A percentile compares a stretch with the other conserved stretches of the same genome.
These are phyloP conservation scores for Wickerhamiella parazyma DNA, from an alignment of 805 yeast species.

Conservation along the genomic window DNA sequence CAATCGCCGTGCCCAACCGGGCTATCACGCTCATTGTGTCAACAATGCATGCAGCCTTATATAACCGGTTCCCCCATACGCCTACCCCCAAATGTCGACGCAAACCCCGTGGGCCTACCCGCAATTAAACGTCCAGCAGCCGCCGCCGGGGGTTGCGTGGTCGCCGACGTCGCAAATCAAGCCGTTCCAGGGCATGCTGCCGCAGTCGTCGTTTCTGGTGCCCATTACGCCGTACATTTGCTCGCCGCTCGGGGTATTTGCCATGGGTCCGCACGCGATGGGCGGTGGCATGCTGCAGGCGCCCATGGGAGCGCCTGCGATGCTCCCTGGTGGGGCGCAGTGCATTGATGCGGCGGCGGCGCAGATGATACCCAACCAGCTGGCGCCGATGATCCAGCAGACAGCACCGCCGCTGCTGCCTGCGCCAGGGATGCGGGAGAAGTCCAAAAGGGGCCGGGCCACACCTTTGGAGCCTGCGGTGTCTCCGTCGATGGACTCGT, in stretches of 20 bases:
- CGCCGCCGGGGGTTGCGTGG: not conserved
- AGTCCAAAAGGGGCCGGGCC: not conserved
- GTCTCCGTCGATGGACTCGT: not conserved
- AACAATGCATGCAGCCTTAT: not conserved
- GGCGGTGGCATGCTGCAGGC: not conserved
- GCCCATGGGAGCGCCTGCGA: not conserved
- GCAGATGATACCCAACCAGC: not conserved
- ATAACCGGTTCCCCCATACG: not conserved
- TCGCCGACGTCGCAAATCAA: not conserved
- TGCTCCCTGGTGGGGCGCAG: not conserved
- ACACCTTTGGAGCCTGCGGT: not conserved
- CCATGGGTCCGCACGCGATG: not conserved
- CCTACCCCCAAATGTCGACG: not conserved
- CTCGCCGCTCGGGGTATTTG: not conserved
- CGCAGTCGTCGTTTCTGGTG: not conserved
- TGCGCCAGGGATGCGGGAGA: not conserved
- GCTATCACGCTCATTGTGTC: too few species aligned
- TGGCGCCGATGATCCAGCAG: not conserved
- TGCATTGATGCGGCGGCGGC: not conserved
- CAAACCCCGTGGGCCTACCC: not conserved
- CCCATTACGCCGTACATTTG: not conserved
- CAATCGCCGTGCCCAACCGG: too few species aligned
- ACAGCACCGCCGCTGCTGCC: not conserved
- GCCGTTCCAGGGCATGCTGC: not conserved
- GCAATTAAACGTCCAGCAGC: not conserved